A percentile compares a stretch with the other conserved stretches of the same genome.
Conservation (phyloP, 2,329 filamentous ascomycete genomes). For the Drechslerella coelobrocha region DNA sequence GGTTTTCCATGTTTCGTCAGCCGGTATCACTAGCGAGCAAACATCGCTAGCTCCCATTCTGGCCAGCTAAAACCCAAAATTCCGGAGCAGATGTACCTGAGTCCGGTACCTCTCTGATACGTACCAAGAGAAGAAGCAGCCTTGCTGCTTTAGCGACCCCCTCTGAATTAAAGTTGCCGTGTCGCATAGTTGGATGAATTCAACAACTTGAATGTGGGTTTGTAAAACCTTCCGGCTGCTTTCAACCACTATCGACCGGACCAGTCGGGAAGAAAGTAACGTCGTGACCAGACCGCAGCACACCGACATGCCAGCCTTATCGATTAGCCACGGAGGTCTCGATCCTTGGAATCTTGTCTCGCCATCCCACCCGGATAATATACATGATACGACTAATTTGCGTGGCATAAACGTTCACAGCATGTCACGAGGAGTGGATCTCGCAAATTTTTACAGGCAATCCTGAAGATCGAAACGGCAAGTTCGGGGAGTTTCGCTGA, state of each 20-base stretch:
- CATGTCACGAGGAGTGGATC: too few relatives aligned
- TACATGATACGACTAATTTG: neutral
- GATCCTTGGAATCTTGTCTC: conserved; percentile 17
- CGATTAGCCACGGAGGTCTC: conserved; percentile 31
- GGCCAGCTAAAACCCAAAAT: neutral
- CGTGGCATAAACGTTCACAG: too few relatives aligned
- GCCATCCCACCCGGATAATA: neutral
- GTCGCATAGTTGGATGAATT: conserved; percentile 38
- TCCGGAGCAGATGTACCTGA: neutral
- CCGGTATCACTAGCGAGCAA: neutral
- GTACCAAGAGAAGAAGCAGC: neutral
- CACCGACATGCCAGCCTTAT: conserved; percentile 21
- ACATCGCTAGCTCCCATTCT: neutral
- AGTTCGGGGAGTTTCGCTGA: too few relatives aligned
- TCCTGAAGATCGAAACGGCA: conserved; percentile 41
- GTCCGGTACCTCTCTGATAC: neutral
- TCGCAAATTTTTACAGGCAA: too few relatives aligned
- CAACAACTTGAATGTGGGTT: conserved; percentile 15
- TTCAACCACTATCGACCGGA: conserved; percentile 20
- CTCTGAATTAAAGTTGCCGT: conserved; percentile 38
- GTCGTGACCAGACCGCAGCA: conserved; percentile 4
- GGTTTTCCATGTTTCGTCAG: neutral
- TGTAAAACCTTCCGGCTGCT: conserved; percentile 1
- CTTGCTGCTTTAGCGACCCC: conserved; percentile 2
- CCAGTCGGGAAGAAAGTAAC: conserved; percentile 31